Base-by-base conservation (phyloP, 1,284 basidiomycete genomes). In the Cryptococcus maquisensis region DNA sequence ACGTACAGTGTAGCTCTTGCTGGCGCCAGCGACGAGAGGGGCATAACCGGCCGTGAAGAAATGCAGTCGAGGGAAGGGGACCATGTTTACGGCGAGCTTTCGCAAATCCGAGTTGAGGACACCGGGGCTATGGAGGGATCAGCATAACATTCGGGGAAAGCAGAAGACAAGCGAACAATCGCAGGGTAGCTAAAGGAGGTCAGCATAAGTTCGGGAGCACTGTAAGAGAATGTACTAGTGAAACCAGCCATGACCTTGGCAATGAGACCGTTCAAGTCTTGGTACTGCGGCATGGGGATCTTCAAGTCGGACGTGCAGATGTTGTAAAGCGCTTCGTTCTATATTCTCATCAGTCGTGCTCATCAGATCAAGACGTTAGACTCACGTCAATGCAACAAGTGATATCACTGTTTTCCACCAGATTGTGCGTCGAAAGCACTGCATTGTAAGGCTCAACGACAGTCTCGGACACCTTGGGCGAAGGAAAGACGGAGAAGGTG, bases 301-400 rank as follows among this genome's bases (percentile, higher is more conserved):
- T 90, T 88, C 59, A 94, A 79, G 7, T 86, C 86, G 47, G 84
- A 81, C 36, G 83, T 80, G 55, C 85, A 85, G 63, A 96, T 92
- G 61, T 94, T 86, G 72, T 94, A 92, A 81, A 96, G 77, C 4
- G 93, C 93, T 76, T 97, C 92, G 74, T 98, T 98, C 77, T 97
- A 89, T 0, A 16, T 4, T 10, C 35, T 41, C 41, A 13, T 47
- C 24, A 28, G 26, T 40, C 13, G 1, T 36, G 18, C 28, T 28
- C 12, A 8, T 21, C 3, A 20, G 16, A 26, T n/a, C 16, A 20
- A 32, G n/a, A 39, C 9, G 36, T 15, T 4, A 23, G 4, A 62
- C 70, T 64, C 51, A 67, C 70, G 47, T 73, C 71, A 51, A 96
- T 84, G 73, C 89, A 90, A 65, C 95, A 84, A 4, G 90, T 89